Base-by-base conservation (phyloP, 2,329 filamentous ascomycete genomes). In the Neopestalotiopsis sp. region DNA sequence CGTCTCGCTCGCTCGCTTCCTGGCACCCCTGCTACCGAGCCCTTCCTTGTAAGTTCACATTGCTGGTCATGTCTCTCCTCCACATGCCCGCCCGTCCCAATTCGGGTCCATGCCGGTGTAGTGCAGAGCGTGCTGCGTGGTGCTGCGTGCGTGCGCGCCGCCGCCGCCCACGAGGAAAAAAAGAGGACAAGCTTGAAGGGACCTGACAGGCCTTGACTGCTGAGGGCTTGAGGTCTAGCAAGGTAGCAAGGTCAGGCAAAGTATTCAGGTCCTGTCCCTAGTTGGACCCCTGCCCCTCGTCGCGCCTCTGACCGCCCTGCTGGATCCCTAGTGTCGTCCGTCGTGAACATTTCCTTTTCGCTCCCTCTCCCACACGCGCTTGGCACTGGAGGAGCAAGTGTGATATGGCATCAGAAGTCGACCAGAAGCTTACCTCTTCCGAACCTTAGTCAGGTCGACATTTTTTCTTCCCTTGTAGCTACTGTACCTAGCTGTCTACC, bases 351-450 rank as follows among this genome's bases (percentile, higher is more conserved):
- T 53, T 53, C 45, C 45, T 42, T 28, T 65, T 57, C 28, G 24
- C 45, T 56, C 30, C 12, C 24, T 30, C 32, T 13, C 45, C 12
- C 24, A 32, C 53, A 13, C 20, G 12, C 14, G 63, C 63, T 65
- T 65, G 63, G 63, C 63, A 38, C 34, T 10, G 6, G 34, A 38
- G 24, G 24, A 28, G 24, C 34, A 38, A 10, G 12, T 12, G 32
- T 53, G 45, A 57, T 24, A 65, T 34, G 49, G 63, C 45, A 57
- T 57, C 63, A 57, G 42, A 56, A 32, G 20, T 28, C 24, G 34
- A 24, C 30, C 24, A n/a, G 63, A 65, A 65, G 63, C 63, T 65
- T 65, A 65, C 63, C 63, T 64, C 40, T 64, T 61, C 32, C 30
- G 59, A 34, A 45, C 42, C n/a, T 53, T 53, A 64, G 38, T 64